A percentile compares a stretch with the other conserved stretches of the same genome.
Evolutionary conservation across 2,329 filamentous ascomycete genomes (phyloP).

Genomic region (Ophiocordyceps polyrhachis-furcata): DNA sequence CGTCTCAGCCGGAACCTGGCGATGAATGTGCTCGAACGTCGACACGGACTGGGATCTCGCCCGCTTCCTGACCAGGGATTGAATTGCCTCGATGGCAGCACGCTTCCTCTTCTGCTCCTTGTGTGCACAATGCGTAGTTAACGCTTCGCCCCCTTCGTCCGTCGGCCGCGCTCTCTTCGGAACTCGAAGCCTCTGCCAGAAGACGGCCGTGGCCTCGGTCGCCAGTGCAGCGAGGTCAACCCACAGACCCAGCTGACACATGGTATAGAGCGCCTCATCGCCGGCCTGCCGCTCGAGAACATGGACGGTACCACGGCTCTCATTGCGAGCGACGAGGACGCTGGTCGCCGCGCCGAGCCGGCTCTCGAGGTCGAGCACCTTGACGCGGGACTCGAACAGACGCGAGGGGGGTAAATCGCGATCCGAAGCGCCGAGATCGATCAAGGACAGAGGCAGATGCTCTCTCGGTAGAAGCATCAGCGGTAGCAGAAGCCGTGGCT

Average conservation of each 20-base stretch:
- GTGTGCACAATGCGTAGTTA: slow-evolving; percentile 27
- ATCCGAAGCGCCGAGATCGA: slow-evolving; percentile 35
- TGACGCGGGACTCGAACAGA: slow-evolving; percentile 41
- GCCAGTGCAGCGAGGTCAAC: slow-evolving; percentile 38
- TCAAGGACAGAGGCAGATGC: slow-evolving; percentile 37
- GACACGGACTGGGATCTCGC: slow-evolving; percentile 24
- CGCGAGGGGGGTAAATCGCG: slow-evolving; percentile 32
- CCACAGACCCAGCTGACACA: slow-evolving; percentile 52
- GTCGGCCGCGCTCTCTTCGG: slow-evolving; percentile 5
- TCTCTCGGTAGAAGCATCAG: slow-evolving; percentile 44
- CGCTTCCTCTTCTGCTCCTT: slow-evolving; percentile 34
- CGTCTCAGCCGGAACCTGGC: slow-evolving; percentile 4
- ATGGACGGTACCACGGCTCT: slow-evolving; percentile 33
- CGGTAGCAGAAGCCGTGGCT: slow-evolving; percentile 37
- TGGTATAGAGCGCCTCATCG: slow-evolving; percentile 35
- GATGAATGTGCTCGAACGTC: slow-evolving; percentile 11
- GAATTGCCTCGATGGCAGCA: slow-evolving; percentile 43
- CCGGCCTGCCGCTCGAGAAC: slow-evolving; percentile 46
- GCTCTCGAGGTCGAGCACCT: slow-evolving; percentile 43
- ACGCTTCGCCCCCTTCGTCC: slow-evolving; percentile 5
- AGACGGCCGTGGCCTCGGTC: slow-evolving; percentile 24
- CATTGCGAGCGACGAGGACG: slow-evolving; percentile 42
- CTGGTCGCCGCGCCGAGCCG: slow-evolving; percentile 34
- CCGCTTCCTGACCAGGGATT: slow-evolving; percentile 38
- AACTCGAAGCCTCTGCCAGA: slow-evolving; percentile 12